phyloP scores from a whole-genome alignment of 208 protist genomes.

The Acanthamoeba healyi region DNA sequence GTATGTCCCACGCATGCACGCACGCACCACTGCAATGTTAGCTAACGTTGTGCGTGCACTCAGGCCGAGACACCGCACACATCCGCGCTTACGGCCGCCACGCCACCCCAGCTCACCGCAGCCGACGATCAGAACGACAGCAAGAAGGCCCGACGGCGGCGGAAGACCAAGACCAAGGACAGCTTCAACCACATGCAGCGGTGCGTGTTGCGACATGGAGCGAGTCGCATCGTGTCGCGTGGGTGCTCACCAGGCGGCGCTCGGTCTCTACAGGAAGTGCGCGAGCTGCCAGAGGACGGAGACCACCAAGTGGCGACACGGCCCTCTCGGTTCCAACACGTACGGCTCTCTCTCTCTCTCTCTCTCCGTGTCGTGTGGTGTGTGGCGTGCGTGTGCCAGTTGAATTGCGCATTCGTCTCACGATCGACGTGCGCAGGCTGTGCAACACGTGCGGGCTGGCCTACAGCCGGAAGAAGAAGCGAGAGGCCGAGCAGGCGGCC shows the following conservation, averaged over 20 bases:
- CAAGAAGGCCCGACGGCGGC: constrained; percentile 10
- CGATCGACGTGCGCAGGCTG: neutral
- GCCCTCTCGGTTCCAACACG: constrained; percentile 37
- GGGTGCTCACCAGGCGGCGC: neutral
- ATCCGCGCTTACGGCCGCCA: neutral
- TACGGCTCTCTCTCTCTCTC: neutral
- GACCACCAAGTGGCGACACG: constrained; percentile 61
- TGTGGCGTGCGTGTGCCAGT: no score
- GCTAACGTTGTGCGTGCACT: no score
- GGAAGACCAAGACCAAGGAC: constrained; percentile 58
- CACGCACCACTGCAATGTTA: no score
- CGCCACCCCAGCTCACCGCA: neutral
- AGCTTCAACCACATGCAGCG: constrained; percentile 63
- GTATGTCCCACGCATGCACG: neutral
- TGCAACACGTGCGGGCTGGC: constrained; percentile 64
- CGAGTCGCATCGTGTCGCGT: neutral
- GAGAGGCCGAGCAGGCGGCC: constrained; percentile 34
- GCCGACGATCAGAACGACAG: neutral
- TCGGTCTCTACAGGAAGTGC: neutral
- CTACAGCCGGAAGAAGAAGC: constrained; percentile 57
- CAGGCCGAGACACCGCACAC: neutral
- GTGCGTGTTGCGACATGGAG: neutral
- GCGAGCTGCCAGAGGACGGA: constrained; percentile 49
- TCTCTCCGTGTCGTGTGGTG: no score
- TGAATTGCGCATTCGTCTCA: neutral